Evolutionary conservation across 345 rosid genomes (phyloP).

Genomic region (Camelina hispida): DNA sequence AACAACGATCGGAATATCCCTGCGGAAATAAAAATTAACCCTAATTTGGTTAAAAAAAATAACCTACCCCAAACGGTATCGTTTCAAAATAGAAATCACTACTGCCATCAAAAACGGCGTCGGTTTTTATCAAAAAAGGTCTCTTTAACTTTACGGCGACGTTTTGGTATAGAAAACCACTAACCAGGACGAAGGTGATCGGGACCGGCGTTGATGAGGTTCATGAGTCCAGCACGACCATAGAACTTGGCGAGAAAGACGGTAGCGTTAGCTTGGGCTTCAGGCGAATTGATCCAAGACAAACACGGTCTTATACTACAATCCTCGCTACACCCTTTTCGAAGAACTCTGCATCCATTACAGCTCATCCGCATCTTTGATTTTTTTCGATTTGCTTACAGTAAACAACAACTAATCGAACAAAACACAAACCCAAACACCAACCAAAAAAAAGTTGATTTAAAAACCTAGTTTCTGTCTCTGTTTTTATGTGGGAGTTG

Average conservation of each 20-base stretch:
- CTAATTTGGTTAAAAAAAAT: neutral
- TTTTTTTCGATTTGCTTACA: neutral
- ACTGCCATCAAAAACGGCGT: neutral
- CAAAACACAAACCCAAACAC: too few species aligned
- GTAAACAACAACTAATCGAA: neutral
- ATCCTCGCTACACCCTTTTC: constrained; percentile 71
- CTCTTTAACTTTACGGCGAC: neutral
- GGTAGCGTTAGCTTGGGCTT: constrained; percentile 82
- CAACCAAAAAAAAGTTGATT: neutral
- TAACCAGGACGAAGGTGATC: constrained; percentile 75
- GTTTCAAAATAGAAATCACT: neutral
- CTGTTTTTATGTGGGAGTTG: neutral
- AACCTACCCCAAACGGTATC: neutral
- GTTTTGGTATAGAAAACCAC: neutral
- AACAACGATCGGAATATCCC: constrained; percentile 92
- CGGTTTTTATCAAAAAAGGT: neutral
- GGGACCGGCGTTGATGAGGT: constrained; percentile 80
- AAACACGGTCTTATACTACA: constrained; percentile 80
- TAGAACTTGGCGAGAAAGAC: constrained; percentile 90
- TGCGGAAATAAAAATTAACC: constrained; percentile 36
- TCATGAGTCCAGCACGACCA: constrained; percentile 88
- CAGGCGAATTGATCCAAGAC: constrained; percentile 68
- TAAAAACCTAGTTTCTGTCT: neutral
- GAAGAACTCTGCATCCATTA: constrained; percentile 85
- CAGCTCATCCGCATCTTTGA: constrained; percentile 68